Evolutionary conservation across 495 filamentous ascomycete species (phyloP).

Genomic region (Penicillium macrosclerotiorum): DNA sequence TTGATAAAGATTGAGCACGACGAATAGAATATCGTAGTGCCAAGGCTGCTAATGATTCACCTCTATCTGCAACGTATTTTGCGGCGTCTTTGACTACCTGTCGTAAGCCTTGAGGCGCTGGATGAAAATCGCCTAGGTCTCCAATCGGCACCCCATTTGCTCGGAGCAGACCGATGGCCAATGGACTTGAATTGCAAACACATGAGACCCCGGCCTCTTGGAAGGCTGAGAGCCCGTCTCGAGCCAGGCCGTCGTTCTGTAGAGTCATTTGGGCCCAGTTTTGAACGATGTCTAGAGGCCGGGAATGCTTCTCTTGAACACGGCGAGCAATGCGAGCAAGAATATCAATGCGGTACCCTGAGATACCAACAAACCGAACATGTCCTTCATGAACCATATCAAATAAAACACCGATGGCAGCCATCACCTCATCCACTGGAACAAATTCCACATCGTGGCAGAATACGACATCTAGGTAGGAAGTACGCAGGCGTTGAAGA

Average conservation of each 20-base stretch:
- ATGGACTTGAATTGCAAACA: slow-evolving; percentile 75
- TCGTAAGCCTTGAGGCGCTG: slow-evolving; percentile 63
- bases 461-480: slow-evolving; percentile 62
- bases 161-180: slow-evolving; percentile 79
- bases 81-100: slow-evolving; percentile 47
- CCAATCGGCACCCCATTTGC: slow-evolving; percentile 67
- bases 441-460: slow-evolving; percentile 68
- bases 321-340: slow-evolving; percentile 64
- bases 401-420: slow-evolving; percentile 58
- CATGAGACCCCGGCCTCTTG: slow-evolving; percentile 65
- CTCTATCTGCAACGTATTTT: slow-evolving; percentile 52
- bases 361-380: slow-evolving; percentile 80
- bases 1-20: slow-evolving; percentile 12
- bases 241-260: slow-evolving; percentile 65
- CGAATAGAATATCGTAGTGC: slow-evolving; percentile 17
- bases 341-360: slow-evolving; percentile 69
- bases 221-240: slow-evolving; percentile 51
- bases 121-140: slow-evolving; percentile 73
- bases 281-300: slow-evolving; percentile 78
- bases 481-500: slow-evolving; percentile 48
- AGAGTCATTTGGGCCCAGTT: slow-evolving; percentile 82
- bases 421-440: slow-evolving; percentile 47
- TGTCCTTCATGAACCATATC: slow-evolving; percentile 62
- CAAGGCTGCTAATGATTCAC: slow-evolving; percentile 59
- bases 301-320: slow-evolving; percentile 62